These are phyloP conservation scores for Microstegium vimineum DNA, from an alignment of 176 grass and related monocot species.

Conservation along the genomic window DNA sequence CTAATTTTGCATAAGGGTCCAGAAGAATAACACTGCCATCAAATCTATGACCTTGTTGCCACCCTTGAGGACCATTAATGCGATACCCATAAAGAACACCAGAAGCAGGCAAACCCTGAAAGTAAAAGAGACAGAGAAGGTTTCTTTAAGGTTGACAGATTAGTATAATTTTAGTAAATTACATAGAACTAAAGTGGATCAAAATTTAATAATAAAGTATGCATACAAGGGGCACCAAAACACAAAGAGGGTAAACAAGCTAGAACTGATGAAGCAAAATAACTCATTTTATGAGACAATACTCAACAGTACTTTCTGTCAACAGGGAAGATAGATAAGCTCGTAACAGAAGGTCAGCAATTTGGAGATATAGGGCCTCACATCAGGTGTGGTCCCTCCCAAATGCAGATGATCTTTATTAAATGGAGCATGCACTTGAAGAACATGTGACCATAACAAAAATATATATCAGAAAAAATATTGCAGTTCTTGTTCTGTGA, in stretches of 20 bases:
- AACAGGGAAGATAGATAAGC: not conserved
- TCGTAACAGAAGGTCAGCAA: not conserved
- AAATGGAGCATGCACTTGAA: slow-evolving; percentile 9
- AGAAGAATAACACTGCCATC: slow-evolving; percentile 77
- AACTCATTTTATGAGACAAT: not conserved
- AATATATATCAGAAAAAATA: slow-evolving; percentile 22
- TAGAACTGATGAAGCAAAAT: slow-evolving; percentile 17
- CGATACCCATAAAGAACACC: slow-evolving; percentile 87
- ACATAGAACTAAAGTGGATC: slow-evolving; percentile 18
- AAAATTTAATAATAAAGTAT: not conserved
- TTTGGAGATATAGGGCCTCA: not conserved
- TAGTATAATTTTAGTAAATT: slow-evolving; percentile 1
- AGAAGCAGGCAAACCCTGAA: slow-evolving; percentile 75
- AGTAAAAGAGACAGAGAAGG: slow-evolving; percentile 11
- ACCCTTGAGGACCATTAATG: slow-evolving; percentile 69
- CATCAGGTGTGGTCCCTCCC: not conserved
- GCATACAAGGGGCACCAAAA: not conserved
- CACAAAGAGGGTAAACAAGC: not conserved
- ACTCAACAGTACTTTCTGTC: not conserved
- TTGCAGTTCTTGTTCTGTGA: not conserved
- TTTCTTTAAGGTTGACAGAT: not conserved
- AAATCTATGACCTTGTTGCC: slow-evolving; percentile 80
- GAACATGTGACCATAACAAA: not conserved
- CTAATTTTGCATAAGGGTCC: slow-evolving; percentile 96
- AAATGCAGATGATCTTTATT: not conserved